Evolutionary conservation across 768 basidiomycete genomes (phyloP).

Genomic region (Tulasnella sp.): DNA sequence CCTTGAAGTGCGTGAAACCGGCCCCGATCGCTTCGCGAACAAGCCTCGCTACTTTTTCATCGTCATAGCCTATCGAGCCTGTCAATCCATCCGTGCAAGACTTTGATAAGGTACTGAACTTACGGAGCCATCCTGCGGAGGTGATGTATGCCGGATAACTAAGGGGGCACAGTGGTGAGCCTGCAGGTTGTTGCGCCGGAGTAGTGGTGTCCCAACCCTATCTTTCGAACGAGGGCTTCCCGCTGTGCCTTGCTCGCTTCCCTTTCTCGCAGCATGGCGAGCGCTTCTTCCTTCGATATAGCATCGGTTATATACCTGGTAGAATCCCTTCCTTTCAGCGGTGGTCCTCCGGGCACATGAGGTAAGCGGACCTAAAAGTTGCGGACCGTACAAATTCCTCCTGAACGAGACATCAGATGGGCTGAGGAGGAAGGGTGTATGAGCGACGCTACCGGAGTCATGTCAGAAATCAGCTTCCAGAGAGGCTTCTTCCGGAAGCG

Average conservation of each 20-base stretch:
- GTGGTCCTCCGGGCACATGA: no score
- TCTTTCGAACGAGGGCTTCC: conserved; percentile 39
- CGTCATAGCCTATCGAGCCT: conserved; percentile 38
- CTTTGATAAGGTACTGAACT: neutral
- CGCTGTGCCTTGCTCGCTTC: conserved; percentile 42
- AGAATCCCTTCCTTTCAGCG: conserved; percentile 29
- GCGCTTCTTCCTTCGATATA: conserved; percentile 45
- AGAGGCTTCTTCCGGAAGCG: conserved; percentile 31
- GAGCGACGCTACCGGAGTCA: conserved; percentile 30
- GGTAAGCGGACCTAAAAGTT: conserved; percentile 22
- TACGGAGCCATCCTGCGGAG: conserved; percentile 29
- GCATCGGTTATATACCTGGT: conserved; percentile 45
- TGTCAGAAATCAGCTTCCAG: conserved; percentile 34
- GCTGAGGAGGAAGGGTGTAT: neutral
- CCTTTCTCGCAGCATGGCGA: conserved; percentile 41
- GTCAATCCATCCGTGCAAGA: neutral
- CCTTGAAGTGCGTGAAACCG: conserved; percentile 51
- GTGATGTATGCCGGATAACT: conserved; percentile 30
- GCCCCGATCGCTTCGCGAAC: conserved; percentile 41
- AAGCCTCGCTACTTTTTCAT: conserved; percentile 43
- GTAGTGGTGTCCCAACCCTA: conserved; percentile 23
- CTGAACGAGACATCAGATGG: neutral
- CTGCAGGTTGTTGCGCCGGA: neutral
- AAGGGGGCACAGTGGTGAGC: neutral
- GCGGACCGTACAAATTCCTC: conserved; percentile 33